These are phyloP conservation scores for Chrysoporthe austroafricana DNA, from an alignment of 2,329 filamentous ascomycete species.

Conservation along the genomic window DNA sequence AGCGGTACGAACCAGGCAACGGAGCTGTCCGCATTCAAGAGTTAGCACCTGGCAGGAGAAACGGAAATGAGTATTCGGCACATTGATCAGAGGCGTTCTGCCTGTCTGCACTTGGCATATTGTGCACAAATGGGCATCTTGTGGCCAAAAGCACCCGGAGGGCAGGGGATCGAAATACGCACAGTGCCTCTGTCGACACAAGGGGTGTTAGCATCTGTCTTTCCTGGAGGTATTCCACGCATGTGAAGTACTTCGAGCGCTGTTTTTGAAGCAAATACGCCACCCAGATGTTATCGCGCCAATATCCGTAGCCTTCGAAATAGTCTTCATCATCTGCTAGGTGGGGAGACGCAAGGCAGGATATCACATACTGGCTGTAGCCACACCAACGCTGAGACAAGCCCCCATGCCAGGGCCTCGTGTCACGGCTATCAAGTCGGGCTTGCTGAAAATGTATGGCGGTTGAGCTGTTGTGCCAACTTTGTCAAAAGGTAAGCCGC, in stretches of 20 bases:
- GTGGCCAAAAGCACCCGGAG: background rate
- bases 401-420: slow-evolving; percentile 87
- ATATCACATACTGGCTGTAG: slow-evolving; percentile 63
- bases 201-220: background rate
- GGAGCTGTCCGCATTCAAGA: background rate
- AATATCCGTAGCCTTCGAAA: background rate
- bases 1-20: slow-evolving; percentile 67
- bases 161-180: background rate
- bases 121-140: background rate
- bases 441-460: slow-evolving; percentile 49
- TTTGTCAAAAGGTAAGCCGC: background rate
- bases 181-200: slow-evolving; percentile 12
- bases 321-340: no score
- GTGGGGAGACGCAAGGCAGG: background rate
- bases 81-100: background rate
- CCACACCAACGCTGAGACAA: slow-evolving; percentile 77
- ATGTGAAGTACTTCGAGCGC: background rate
- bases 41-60: background rate
- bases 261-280: slow-evolving; percentile 37
- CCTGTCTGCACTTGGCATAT: background rate
- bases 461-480: slow-evolving; percentile 4
- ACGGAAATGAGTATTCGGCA: background rate
- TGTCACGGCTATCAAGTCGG: slow-evolving; percentile 87
- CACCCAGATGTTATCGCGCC: no score
- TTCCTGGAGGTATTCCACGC: background rate